These are phyloP conservation scores for Pythium guiyangense DNA, from an alignment of 352 stramenopile species.

Conservation along the genomic window DNA sequence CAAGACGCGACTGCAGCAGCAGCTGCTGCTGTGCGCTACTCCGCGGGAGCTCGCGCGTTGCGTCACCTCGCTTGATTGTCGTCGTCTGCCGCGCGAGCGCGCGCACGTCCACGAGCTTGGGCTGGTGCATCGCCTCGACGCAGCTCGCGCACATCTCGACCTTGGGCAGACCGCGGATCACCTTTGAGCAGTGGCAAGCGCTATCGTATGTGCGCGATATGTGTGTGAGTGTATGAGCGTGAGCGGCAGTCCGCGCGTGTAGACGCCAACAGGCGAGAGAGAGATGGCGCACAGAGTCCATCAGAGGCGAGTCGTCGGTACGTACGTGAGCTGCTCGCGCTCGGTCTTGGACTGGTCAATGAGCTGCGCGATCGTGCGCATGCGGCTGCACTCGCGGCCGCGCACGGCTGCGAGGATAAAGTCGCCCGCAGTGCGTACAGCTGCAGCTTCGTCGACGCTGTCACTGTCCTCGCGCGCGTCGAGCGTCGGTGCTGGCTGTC, in stretches of 20 bases:
- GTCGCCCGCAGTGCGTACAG: slow-evolving; percentile 21
- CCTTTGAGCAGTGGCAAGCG: slow-evolving; percentile 49
- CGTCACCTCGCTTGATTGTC: neutral
- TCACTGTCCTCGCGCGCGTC: slow-evolving; percentile 1
- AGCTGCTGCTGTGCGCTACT: slow-evolving; percentile 14
- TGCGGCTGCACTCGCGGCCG: slow-evolving; percentile 38
- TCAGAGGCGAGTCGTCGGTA: slow-evolving; percentile 1
- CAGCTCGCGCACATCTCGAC: slow-evolving; percentile 60
- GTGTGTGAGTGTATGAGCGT: too few relatives aligned
- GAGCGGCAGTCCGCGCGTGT: too few relatives aligned
- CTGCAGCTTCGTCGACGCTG: slow-evolving; percentile 1
- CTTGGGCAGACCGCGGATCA: slow-evolving; percentile 40
- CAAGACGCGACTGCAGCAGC: slow-evolving; percentile 30
- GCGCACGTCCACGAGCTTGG: slow-evolving; percentile 38
- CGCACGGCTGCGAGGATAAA: slow-evolving; percentile 39
- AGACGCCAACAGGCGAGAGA: neutral
- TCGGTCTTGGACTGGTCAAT: slow-evolving; percentile 56
- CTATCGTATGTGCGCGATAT: slow-evolving; percentile 12
- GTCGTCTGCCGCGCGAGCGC: slow-evolving; percentile 11
- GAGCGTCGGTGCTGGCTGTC: too few relatives aligned
- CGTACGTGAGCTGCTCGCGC: slow-evolving; percentile 41
- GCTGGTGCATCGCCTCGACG: slow-evolving; percentile 38
- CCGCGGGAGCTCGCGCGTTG: neutral
- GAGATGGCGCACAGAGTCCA: too few relatives aligned
- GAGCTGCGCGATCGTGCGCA: slow-evolving; percentile 47